Evolutionary conservation across 371 early-diverging fungal genomes (phyloP).

Genomic region (Mucor mucedo): DNA sequence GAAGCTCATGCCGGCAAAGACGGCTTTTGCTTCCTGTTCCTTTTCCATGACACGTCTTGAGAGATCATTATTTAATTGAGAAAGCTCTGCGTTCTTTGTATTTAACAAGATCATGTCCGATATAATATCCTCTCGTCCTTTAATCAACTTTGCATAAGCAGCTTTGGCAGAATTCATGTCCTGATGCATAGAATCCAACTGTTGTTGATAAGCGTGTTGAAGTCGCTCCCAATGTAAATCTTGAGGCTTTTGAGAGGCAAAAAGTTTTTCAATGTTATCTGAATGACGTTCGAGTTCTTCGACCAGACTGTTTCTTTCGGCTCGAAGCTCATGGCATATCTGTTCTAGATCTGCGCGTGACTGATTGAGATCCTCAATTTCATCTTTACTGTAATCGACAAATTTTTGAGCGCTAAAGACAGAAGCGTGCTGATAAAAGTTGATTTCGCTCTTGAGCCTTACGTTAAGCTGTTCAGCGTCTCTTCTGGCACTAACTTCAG

Average conservation of each 20-base stretch:
- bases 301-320: conserved; percentile 31
- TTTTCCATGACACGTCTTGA: conserved; percentile 54
- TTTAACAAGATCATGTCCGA: conserved; percentile 65
- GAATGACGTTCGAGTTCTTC: conserved; percentile 29
- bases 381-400: conserved; percentile 33
- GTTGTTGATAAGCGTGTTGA: conserved; percentile 40
- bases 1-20: conserved; percentile 42
- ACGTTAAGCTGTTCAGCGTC: conserved; percentile 37
- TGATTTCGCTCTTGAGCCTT: conserved; percentile 41
- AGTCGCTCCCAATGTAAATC: conserved; percentile 35
- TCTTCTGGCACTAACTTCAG: conserved; percentile 43
- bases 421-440: conserved; percentile 43
- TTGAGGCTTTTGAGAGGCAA: conserved; percentile 24
- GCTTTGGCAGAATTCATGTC: conserved; percentile 31
- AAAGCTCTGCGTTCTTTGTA: conserved; percentile 60
- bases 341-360: conserved; percentile 34
- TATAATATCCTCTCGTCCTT: conserved; percentile 45
- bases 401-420: conserved; percentile 19
- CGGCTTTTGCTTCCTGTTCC: conserved; percentile 51
- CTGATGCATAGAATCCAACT: conserved; percentile 37
- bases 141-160: conserved; percentile 27
- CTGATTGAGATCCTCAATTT: conserved; percentile 31
- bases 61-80: conserved; percentile 61
- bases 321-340: conserved; percentile 34
- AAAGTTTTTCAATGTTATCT: conserved; percentile 22